Percentiles rank a stretch among this genome's conserved stretches.
Conservation (phyloP, 495 filamentous ascomycete genomes). For the Elaphomyces granulatus region DNA sequence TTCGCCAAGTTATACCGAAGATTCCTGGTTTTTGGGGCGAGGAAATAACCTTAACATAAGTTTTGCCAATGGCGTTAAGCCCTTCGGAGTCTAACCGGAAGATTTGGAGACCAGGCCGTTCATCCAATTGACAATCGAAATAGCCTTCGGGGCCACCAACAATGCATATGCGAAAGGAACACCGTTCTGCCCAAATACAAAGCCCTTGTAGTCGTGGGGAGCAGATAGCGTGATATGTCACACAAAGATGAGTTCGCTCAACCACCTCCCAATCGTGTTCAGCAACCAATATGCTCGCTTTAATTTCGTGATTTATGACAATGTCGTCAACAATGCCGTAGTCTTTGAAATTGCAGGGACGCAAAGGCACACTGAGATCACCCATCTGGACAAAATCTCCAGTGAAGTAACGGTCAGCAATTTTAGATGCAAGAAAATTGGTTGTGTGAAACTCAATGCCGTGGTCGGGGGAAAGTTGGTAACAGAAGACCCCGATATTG, state of each 20-base stretch:
- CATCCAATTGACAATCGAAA: constrained; percentile 12
- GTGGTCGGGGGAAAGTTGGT: constrained; percentile 14
- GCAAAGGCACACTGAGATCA: constrained; percentile 19
- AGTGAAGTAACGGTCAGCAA: constrained; percentile 22
- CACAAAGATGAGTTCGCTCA: not conserved
- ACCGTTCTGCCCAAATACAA: constrained; percentile 23
- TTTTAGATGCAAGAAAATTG: constrained; percentile 13
- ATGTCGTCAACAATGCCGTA: constrained; percentile 23
- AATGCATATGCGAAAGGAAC: constrained; percentile 17
- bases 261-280: not conserved
- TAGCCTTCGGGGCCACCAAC: constrained; percentile 23
- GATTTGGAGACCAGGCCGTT: constrained; percentile 4
- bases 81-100: constrained; percentile 10
- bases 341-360: constrained; percentile 14
- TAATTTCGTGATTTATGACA: constrained; percentile 20
- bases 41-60: constrained; percentile 16
- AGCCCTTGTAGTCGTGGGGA: constrained; percentile 18
- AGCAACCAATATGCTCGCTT: no score
- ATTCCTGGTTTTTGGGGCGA: constrained; percentile 11
- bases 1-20: constrained; percentile 20
- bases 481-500: constrained; percentile 20
- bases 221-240: constrained; percentile 21
- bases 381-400: constrained; percentile 17
- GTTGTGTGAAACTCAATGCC: constrained; percentile 25
- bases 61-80: constrained; percentile 7